phyloP scores from a whole-genome alignment of 768 basidiomycete species.

The Pisolithus albus region DNA sequence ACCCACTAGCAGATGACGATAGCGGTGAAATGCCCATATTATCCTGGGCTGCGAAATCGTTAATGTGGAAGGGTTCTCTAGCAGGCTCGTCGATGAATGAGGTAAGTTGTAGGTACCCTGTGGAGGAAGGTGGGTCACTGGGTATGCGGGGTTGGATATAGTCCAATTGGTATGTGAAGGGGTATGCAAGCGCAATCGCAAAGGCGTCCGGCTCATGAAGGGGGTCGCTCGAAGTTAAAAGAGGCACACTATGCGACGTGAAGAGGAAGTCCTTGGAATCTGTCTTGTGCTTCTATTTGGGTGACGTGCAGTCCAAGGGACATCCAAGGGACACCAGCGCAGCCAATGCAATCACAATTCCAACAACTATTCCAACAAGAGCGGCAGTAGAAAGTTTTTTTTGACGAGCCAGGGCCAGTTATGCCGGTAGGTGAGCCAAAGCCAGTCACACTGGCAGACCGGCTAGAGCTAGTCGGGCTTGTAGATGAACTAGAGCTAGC shows the following conservation, averaged over 20 bases:
- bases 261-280: slow-evolving; percentile 24
- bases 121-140: no score
- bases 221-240: slow-evolving; percentile 32
- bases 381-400: slow-evolving; percentile 34
- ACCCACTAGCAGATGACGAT: slow-evolving; percentile 40
- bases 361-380: slow-evolving; percentile 44
- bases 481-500: no score
- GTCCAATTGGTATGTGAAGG: no score
- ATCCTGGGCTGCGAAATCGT: slow-evolving; percentile 9
- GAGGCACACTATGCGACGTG: slow-evolving; percentile 20
- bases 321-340: slow-evolving; percentile 43
- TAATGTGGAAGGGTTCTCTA: slow-evolving; percentile 29
- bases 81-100: slow-evolving; percentile 12
- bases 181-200: no score
- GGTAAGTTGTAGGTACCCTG: no score
- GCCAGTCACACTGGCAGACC: no score
- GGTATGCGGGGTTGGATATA: no score
- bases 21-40: slow-evolving; percentile 14
- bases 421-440: no score
- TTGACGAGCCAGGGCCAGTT: slow-evolving; percentile 9
- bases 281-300: slow-evolving; percentile 19
- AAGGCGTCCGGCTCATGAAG: slow-evolving; percentile 4
- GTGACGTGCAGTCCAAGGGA: slow-evolving; percentile 49
- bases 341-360: slow-evolving; percentile 47
- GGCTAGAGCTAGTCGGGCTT: slow-evolving; percentile 1